Conservation (phyloP, 129 eudicot genomes). For the Pittosporum tobira region DNA sequence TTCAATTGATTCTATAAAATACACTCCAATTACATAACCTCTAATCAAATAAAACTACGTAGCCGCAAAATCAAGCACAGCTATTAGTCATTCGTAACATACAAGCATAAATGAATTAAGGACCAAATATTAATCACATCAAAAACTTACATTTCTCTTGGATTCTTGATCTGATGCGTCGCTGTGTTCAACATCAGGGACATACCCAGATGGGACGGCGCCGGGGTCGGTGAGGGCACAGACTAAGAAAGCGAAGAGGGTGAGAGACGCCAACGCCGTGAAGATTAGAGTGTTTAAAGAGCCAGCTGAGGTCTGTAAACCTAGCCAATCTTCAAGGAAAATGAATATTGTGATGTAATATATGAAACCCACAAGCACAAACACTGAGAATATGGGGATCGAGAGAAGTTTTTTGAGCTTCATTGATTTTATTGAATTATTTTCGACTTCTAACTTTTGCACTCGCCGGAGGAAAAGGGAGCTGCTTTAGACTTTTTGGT, state of each 20-base stretch:
- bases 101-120: not conserved
- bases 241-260: constrained; percentile 47
- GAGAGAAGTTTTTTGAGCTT: constrained; percentile 41
- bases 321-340: constrained; percentile 59
- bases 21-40: no score
- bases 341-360: constrained; percentile 66
- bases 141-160: constrained; percentile 40
- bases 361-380: constrained; percentile 36
- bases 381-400: constrained; percentile 49
- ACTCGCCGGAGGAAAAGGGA: no score
- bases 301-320: constrained; percentile 51
- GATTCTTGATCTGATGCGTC: constrained; percentile 57
- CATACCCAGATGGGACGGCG: constrained; percentile 47
- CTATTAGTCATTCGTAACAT: not conserved
- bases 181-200: constrained; percentile 72
- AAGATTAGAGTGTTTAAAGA: constrained; percentile 45
- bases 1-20: no score
- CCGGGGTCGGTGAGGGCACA: constrained; percentile 78
- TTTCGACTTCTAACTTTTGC: not conserved
- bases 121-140: not conserved
- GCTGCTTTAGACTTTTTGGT: no score
- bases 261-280: constrained; percentile 41
- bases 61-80: no score
- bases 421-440: constrained; percentile 18
- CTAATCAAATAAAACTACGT: no score